Conservation (phyloP, 2,329 filamentous ascomycete species). For the Colletotrichum scovillei region DNA sequence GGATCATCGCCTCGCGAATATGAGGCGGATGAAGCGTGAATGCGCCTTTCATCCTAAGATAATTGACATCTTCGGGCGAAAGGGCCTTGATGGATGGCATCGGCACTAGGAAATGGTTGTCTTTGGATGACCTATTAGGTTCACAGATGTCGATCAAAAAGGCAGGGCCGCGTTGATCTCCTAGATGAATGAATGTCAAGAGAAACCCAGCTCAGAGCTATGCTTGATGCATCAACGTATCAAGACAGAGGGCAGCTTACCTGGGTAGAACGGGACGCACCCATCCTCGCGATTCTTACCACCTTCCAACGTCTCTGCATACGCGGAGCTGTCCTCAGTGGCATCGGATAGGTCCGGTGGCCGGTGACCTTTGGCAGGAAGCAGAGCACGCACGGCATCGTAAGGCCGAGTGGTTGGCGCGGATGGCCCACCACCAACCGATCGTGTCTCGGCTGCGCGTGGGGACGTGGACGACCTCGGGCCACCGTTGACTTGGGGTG, state of each 20-base stretch:
- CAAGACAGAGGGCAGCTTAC: background rate
- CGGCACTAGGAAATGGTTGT: conserved; percentile 26
- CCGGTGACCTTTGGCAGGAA: background rate
- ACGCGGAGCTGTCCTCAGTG: conserved; percentile 29
- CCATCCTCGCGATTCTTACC: conserved; percentile 17
- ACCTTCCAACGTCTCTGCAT: conserved; percentile 19
- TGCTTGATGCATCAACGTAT: background rate
- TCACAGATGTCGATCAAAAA: conserved; percentile 28
- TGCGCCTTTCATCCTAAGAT: conserved; percentile 31
- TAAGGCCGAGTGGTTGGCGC: conserved; percentile 1
- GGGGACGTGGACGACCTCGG: background rate
- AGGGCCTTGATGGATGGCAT: conserved; percentile 28
- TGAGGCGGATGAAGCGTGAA: conserved; percentile 35
- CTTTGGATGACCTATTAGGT: conserved; percentile 18
- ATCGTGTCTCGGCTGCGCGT: background rate
- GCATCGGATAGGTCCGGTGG: conserved; percentile 21
- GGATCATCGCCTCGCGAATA: conserved; percentile 35
- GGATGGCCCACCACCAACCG: background rate
- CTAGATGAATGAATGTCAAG: background rate
- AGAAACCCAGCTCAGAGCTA: no score
- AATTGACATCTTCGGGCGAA: conserved; percentile 26
- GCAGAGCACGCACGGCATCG: conserved; percentile 22
- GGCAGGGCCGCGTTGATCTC: conserved; percentile 20
- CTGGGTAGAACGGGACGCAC: conserved; percentile 24
- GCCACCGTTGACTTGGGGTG: background rate